Percentiles rank a stretch among this genome's conserved stretches.
These are phyloP conservation scores for Podospora appendiculata DNA, from an alignment of 495 filamentous ascomycete species.

Conservation along the genomic window DNA sequence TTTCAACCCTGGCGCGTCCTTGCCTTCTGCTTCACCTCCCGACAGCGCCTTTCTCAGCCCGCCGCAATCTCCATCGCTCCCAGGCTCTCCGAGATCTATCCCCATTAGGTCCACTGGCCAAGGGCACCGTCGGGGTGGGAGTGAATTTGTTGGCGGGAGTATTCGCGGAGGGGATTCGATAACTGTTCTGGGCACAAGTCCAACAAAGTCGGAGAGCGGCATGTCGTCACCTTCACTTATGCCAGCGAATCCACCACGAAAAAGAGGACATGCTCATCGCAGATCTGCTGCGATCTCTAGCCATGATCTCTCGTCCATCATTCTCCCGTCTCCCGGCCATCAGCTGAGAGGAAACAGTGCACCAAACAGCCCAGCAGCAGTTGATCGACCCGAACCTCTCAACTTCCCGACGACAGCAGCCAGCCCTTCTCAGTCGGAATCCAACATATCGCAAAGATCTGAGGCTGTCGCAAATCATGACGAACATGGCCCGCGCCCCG, in stretches of 20 bases:
- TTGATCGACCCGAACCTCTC: slow-evolving; percentile 24
- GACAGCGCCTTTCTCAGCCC: slow-evolving; percentile 33
- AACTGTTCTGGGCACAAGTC: slow-evolving; percentile 52
- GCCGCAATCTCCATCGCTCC: slow-evolving; percentile 27
- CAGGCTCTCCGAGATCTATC: slow-evolving; percentile 33
- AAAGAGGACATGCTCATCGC: slow-evolving; percentile 73
- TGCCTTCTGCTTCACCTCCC: slow-evolving; percentile 13
- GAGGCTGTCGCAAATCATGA: neutral
- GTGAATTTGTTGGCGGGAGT: slow-evolving; percentile 74
- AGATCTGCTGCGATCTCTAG: slow-evolving; percentile 83
- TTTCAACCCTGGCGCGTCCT: slow-evolving; percentile 50
- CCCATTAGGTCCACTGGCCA: slow-evolving; percentile 41
- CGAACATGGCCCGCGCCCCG: neutral
- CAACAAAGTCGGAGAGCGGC: slow-evolving; percentile 53
- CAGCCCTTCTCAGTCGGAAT: slow-evolving; percentile 8
- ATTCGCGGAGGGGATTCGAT: slow-evolving; percentile 48
- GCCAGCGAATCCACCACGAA: slow-evolving; percentile 39
- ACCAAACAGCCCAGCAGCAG: slow-evolving; percentile 58
- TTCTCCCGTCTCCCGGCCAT: slow-evolving; percentile 52
- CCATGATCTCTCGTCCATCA: slow-evolving; percentile 63
- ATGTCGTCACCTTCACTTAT: slow-evolving; percentile 41
- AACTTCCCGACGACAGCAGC: slow-evolving; percentile 24
- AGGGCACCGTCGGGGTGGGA: slow-evolving; percentile 62
- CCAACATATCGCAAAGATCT: neutral
- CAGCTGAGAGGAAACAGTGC: slow-evolving; percentile 52